Percentiles rank a stretch among this genome's conserved stretches.
phyloP scores from a whole-genome alignment of 106 monocot species.

The Dendrobium nobile region DNA sequence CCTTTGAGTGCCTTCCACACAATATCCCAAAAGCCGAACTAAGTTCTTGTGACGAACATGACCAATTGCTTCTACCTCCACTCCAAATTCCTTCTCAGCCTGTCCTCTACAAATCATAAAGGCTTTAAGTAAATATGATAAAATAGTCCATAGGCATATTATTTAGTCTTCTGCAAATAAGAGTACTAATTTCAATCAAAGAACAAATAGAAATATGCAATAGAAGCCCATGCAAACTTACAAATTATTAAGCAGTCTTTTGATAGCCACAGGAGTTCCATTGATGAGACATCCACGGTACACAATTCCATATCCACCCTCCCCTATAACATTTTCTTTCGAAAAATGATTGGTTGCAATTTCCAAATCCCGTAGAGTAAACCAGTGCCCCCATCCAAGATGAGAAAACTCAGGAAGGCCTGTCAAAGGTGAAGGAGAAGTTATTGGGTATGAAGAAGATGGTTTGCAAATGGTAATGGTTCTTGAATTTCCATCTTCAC shows the following conservation, averaged over 20 bases:
- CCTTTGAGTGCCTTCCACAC: constrained; percentile 96
- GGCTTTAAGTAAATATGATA: background rate
- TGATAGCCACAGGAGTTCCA: constrained; percentile 77
- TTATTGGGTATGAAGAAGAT: constrained; percentile 34
- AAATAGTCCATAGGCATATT: background rate
- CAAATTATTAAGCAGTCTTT: constrained; percentile 92
- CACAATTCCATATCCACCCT: constrained; percentile 94
- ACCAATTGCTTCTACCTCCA: constrained; percentile 97
- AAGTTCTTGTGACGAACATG: constrained; percentile 97
- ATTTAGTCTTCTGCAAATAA: background rate
- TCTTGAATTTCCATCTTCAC: constrained; percentile 49
- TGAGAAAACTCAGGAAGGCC: constrained; percentile 90
- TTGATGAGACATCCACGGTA: constrained; percentile 73
- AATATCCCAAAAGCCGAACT: constrained; percentile 91
- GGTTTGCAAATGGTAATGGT: constrained; percentile 24
- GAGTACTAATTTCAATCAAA: background rate
- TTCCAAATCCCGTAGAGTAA: constrained; percentile 89
- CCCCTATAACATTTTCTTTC: constrained; percentile 84
- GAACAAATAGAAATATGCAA: background rate
- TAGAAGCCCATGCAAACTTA: constrained; percentile 22
- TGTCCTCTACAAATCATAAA: constrained; percentile 52
- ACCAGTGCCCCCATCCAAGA: constrained; percentile 98
- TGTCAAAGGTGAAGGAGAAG: constrained; percentile 70
- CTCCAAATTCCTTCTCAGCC: constrained; percentile 95
- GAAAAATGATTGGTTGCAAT: constrained; percentile 76